A percentile compares a stretch with the other conserved stretches of the same genome.
Conservation (phyloP, 2,329 filamentous ascomycete genomes). For the Elsinoe perseae region DNA sequence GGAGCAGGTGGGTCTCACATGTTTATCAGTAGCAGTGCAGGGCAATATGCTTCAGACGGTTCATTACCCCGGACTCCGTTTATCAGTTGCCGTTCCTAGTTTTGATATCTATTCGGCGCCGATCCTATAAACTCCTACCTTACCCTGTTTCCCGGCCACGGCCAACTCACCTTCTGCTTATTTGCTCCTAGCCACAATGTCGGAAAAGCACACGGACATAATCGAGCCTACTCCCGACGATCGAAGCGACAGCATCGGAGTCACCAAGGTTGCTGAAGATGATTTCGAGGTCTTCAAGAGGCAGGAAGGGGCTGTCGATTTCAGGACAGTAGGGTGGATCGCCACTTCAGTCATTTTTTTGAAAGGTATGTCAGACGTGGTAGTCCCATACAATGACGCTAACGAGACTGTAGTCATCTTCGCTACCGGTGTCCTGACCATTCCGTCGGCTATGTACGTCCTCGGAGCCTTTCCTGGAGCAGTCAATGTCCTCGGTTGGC, state of each 20-base stretch:
- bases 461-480: slow-evolving; percentile 43
- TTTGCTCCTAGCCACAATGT: not conserved
- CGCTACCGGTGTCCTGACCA: slow-evolving; percentile 43
- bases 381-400: too few species aligned
- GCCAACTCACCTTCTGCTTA: not conserved
- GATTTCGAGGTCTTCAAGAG: slow-evolving; percentile 46
- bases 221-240: slow-evolving; percentile 10
- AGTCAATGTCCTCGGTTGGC: slow-evolving; percentile 42
- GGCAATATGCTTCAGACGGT: not conserved
- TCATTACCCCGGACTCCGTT: not conserved
- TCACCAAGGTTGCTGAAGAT: slow-evolving; percentile 19
- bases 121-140: not conserved
- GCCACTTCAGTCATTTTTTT: slow-evolving; percentile 47
- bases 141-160: not conserved
- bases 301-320: slow-evolving; percentile 42
- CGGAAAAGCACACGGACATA: slow-evolving; percentile 3
- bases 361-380: slow-evolving; percentile 27
- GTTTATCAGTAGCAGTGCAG: not conserved
- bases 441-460: slow-evolving; percentile 42
- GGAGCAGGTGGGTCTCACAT: slow-evolving; percentile 3
- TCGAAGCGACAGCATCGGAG: not conserved
- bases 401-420: slow-evolving; percentile 34
- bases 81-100: not conserved
- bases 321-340: slow-evolving; percentile 48
- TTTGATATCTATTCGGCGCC: not conserved